Conservation (phyloP, 2,329 filamentous ascomycete genomes). For the Botrytis porri region DNA sequence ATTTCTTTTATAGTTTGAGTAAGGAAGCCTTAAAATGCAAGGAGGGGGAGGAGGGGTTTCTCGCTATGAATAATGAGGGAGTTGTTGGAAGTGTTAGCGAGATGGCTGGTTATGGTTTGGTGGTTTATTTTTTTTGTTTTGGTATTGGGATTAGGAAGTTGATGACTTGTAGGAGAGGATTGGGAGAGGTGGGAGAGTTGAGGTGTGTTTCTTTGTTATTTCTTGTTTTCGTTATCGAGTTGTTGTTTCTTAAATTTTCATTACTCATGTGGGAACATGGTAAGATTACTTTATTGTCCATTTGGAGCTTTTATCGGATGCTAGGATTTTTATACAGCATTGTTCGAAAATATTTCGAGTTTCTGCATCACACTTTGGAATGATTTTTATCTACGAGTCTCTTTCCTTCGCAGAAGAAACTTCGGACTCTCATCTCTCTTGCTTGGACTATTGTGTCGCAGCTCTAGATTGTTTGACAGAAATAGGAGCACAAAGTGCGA, state of each 20-base stretch:
- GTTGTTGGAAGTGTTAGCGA: background rate
- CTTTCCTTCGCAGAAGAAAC: accelerated
- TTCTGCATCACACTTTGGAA: background rate
- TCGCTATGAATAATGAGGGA: background rate
- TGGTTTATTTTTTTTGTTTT: too few species aligned
- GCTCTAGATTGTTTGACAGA: background rate
- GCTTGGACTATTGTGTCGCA: background rate
- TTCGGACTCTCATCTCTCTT: background rate
- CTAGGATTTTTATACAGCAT: background rate
- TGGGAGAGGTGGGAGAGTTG: too few species aligned
- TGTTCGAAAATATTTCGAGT: background rate
- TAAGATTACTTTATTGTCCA: background rate
- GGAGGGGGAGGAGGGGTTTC: too few species aligned
- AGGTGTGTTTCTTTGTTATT: too few species aligned
- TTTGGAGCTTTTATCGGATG: background rate
- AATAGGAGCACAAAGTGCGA: background rate
- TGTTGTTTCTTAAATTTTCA: background rate
- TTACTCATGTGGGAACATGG: too few species aligned
- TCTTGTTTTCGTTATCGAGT: background rate
- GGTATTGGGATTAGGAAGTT: too few species aligned
- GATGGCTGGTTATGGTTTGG: too few species aligned
- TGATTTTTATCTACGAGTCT: background rate
- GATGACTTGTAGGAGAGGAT: too few species aligned
- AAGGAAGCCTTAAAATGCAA: accelerated
- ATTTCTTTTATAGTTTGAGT: background rate